Base-by-base conservation (phyloP, 2,329 filamentous ascomycete species). In the Ophiobolus disseminans region DNA sequence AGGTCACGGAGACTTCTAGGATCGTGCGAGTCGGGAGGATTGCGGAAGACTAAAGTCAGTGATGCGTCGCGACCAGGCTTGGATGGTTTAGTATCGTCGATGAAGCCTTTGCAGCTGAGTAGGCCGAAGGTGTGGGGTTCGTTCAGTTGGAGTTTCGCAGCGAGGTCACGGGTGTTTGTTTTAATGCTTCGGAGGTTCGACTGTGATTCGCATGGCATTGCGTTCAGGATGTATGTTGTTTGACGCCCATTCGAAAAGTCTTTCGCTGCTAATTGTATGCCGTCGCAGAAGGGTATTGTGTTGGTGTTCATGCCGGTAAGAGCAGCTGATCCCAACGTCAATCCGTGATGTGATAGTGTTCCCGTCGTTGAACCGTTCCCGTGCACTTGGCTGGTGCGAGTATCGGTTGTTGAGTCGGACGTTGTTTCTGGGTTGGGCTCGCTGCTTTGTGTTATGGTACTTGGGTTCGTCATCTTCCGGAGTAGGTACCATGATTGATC, bases 111-210 rank as follows among this genome's bases (percentile, higher is more conserved):
- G 55, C 69, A 73, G 13, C 43, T 47, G 2, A 69, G 54, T 3
- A 72, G 55, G 2, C 69, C 66, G 31, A 70, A 73, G 3, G 50
- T 51, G 3, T 51, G 31, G 1, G 69, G 63, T 30, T 72, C 64
- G 23, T 58, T 51, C 6, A 55, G 50, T 17, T 45, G 51, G 2
- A 73, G 50, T 45, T 57, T 56, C 19, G 40, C 45, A 9, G 65
- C 59, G 4, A 69, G 50, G 26, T 64, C 49, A 26, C 61, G 49
- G n/a, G 63, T 41, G 48, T 72, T 20, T 11, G 21, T 19, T 14
- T 32, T 32, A 7, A 32, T 10, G 10, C 10, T 32, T 32, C 16
- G 10, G 16, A 7, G n/a, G 13, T 32, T 32, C 30, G 10, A 8
- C 38, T 22, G 7, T 7, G 30, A 14, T 14, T 32, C 30, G 30